These are phyloP conservation scores for Nannochloropsis oceanica DNA, from an alignment of 108 stramenopile species.

Conservation along the genomic window DNA sequence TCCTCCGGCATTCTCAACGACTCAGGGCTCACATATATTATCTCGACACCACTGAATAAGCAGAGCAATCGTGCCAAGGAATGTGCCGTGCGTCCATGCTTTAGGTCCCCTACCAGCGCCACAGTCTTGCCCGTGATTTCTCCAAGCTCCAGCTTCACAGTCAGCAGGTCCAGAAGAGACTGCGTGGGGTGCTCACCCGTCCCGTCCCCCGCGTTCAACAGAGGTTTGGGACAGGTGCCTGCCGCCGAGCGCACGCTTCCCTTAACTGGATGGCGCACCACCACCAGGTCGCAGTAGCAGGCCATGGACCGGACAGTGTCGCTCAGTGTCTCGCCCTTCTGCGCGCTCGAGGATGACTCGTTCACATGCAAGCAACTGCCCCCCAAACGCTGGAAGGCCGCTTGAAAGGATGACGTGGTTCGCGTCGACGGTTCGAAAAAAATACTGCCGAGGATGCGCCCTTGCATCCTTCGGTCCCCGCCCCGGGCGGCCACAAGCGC, in stretches of 20 bases:
- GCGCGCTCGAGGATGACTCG: constrained; percentile 50
- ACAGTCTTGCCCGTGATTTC: constrained; percentile 36
- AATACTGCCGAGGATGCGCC: constrained; percentile 51
- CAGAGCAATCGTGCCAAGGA: constrained; percentile 72
- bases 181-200: constrained; percentile 95
- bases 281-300: constrained; percentile 75
- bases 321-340: constrained; percentile 80
- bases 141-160: constrained; percentile 62
- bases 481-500: constrained; percentile 14
- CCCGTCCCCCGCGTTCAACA: constrained; percentile 94
- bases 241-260: constrained; percentile 46
- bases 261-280: constrained; percentile 65
- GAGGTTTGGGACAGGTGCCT: constrained; percentile 41
- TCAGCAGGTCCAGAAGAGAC: constrained; percentile 88
- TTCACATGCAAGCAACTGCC: constrained; percentile 64
- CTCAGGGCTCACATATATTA: constrained; percentile 68
- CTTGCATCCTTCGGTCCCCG: constrained; percentile 12
- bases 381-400: constrained; percentile 81
- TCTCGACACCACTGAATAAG: constrained; percentile 38
- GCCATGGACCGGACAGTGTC: constrained; percentile 77
- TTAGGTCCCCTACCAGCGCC: constrained; percentile 79
- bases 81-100: constrained; percentile 92
- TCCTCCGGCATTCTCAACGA: constrained; percentile 63
- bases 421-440: constrained; percentile 94
- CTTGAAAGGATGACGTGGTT: constrained; percentile 82